Percentiles rank a stretch among this genome's conserved stretches.
Conservation (phyloP, 345 rosid genomes). For the Euphorbia pulcherrima region DNA sequence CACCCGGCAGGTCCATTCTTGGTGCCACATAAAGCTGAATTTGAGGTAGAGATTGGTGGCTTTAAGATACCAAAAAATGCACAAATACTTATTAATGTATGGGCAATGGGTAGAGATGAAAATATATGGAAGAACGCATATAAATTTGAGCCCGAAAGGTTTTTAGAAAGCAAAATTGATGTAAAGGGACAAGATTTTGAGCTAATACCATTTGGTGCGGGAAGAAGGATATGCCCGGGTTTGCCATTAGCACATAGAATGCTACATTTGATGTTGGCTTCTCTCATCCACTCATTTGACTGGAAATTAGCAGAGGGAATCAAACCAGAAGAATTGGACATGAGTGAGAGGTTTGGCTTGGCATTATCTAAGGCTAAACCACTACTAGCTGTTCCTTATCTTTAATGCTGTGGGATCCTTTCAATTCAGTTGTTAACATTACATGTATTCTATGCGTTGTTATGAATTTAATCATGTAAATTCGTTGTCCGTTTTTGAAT, state of each 20-base stretch:
- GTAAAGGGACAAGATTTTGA: constrained; percentile 17
- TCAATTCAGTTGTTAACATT: background rate
- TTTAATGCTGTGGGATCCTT: background rate
- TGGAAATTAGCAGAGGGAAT: constrained; percentile 31
- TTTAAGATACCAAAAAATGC: constrained; percentile 2
- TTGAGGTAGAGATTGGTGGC: constrained; percentile 4
- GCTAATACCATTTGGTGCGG: constrained; percentile 28
- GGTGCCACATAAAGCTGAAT: background rate
- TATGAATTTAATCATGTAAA: no score
- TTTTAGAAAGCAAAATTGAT: constrained; percentile 10
- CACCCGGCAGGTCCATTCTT: background rate
- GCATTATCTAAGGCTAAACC: constrained; percentile 32
- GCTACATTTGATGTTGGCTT: constrained; percentile 40
- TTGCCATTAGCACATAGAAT: constrained; percentile 35
- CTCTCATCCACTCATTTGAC: constrained; percentile 27
- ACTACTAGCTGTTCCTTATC: constrained; percentile 18
- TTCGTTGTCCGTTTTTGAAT: no score
- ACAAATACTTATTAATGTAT: constrained; percentile 4
- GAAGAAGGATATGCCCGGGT: constrained; percentile 38
- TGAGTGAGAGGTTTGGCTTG: constrained; percentile 26
- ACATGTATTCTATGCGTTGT: no score
- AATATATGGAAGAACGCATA: background rate
- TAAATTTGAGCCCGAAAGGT: constrained; percentile 11
- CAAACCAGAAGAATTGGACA: constrained; percentile 15
- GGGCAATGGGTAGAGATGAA: constrained; percentile 3